A percentile compares a stretch with the other conserved stretches of the same genome.
Conservation (phyloP, 2,329 filamentous ascomycete genomes). For the Cladophialophora bantiana region DNA sequence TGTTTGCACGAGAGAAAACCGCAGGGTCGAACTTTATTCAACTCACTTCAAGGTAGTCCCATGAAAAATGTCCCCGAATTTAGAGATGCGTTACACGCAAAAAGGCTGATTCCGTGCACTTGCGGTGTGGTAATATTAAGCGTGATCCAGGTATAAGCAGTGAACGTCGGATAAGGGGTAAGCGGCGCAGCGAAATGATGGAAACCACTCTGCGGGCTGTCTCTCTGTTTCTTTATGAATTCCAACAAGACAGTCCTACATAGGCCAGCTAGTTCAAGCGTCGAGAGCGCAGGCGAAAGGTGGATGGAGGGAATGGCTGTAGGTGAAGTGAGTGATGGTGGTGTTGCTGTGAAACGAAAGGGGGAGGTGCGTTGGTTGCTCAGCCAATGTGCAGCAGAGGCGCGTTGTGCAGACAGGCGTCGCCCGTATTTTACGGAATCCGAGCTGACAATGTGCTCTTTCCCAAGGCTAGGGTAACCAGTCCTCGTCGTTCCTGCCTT, state of each 20-base stretch:
- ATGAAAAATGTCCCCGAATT: slow-evolving; percentile 24
- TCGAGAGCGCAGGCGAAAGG: slow-evolving; percentile 27
- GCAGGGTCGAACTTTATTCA: background rate
- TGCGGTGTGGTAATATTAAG: slow-evolving; percentile 28
- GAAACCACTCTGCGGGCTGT: slow-evolving; percentile 19
- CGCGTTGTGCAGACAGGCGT: slow-evolving; percentile 40
- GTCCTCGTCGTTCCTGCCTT: slow-evolving; percentile 28
- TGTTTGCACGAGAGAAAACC: background rate
- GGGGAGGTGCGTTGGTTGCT: slow-evolving; percentile 41
- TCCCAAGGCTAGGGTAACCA: slow-evolving; percentile 18
- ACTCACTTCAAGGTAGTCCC: slow-evolving; percentile 33
- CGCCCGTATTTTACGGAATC: slow-evolving; percentile 24
- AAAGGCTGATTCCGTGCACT: slow-evolving; percentile 1
- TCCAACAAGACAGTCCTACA: slow-evolving; percentile 30
- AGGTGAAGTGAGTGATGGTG: slow-evolving; percentile 18
- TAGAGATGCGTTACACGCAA: slow-evolving; percentile 11
- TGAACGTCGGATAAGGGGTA: slow-evolving; percentile 26
- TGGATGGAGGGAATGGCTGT: slow-evolving; percentile 23
- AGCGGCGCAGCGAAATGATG: slow-evolving; percentile 20
- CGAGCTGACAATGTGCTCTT: slow-evolving; percentile 23
- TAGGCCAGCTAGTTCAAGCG: slow-evolving; percentile 17
- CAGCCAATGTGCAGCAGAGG: slow-evolving; percentile 40
- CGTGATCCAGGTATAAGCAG: slow-evolving; percentile 27
- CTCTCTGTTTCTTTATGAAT: slow-evolving; percentile 26
- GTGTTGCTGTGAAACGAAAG: slow-evolving; percentile 45